Conservation (phyloP, 2,329 filamentous ascomycete species). For the Albophoma yamanashiensis region DNA sequence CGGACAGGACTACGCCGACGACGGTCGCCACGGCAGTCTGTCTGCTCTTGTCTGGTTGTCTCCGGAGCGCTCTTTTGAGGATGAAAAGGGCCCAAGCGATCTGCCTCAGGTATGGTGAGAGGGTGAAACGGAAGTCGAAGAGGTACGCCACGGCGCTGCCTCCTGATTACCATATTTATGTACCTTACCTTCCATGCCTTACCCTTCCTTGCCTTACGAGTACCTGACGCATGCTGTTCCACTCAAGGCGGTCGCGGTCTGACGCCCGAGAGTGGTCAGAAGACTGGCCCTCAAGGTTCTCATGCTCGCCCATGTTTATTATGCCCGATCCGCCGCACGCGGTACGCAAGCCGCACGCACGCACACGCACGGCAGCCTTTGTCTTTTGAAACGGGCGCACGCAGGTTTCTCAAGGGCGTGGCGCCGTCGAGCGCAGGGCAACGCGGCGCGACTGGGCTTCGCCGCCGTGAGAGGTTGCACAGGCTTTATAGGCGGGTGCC, state of each 20-base stretch:
- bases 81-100: too few species aligned
- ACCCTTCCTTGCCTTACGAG: too few species aligned
- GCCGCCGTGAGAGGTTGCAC: background rate
- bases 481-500: background rate
- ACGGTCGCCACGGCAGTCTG: background rate
- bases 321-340: too few species aligned
- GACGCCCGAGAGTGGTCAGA: background rate
- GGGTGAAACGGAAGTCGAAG: too few species aligned
- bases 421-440: too few species aligned
- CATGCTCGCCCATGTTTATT: background rate
- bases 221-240: too few species aligned
- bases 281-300: conserved; percentile 7
- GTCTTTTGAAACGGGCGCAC: background rate
- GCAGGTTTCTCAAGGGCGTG: background rate
- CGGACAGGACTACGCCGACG: background rate
- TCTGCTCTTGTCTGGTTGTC: background rate
- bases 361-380: background rate
- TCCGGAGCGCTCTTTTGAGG: too few species aligned
- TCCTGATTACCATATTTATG: background rate
- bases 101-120: too few species aligned
- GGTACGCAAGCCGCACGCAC: too few species aligned
- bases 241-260: background rate
- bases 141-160: background rate
- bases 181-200: too few species aligned
- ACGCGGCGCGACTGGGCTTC: background rate